phyloP scores from a whole-genome alignment of 1,139 yeast genomes.

The Lodderomyces orthopsilosis region DNA sequence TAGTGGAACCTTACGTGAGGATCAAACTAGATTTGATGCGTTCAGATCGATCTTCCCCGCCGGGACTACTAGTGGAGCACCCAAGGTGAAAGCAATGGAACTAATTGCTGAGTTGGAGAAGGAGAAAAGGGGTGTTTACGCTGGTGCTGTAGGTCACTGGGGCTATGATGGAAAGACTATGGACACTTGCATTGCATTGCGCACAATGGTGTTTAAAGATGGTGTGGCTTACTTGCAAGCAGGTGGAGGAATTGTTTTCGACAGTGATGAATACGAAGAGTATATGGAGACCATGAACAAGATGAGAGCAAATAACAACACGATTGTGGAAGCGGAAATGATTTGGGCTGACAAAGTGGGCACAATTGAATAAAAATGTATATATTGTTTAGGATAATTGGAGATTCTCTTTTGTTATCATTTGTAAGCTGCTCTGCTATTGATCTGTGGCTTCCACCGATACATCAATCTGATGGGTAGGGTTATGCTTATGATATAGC shows the following conservation, averaged over 20 bases:
- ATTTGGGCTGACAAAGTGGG: conserved; percentile 62
- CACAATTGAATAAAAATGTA: neutral
- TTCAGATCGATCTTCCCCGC: conserved; percentile 98
- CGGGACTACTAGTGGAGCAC: conserved; percentile 98
- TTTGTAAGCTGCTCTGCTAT: too few relatives aligned
- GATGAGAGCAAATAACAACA: conserved; percentile 88
- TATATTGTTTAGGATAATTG: too few relatives aligned
- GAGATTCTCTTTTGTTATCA: too few relatives aligned
- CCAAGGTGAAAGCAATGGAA: conserved; percentile 96
- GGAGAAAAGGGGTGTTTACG: conserved; percentile 94
- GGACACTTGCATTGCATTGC: conserved; percentile 96
- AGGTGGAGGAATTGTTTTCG: conserved; percentile 96
- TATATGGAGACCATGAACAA: conserved; percentile 95
- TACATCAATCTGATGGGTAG: too few relatives aligned
- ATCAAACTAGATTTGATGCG: conserved; percentile 90
- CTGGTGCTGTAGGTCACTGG: conserved; percentile 99
- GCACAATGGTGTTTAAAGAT: conserved; percentile 94
- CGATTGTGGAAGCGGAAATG: conserved; percentile 86
- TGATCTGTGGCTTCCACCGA: too few relatives aligned
- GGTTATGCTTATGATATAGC: too few relatives aligned
- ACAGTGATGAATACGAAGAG: conserved; percentile 93
- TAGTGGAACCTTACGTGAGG: conserved; percentile 81
- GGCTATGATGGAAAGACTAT: conserved; percentile 87
- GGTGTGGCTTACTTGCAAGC: conserved; percentile 93
- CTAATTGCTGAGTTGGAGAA: conserved; percentile 83